phyloP scores from a whole-genome alignment of 2,329 filamentous ascomycete species.

The Ascochyta rabiei region DNA sequence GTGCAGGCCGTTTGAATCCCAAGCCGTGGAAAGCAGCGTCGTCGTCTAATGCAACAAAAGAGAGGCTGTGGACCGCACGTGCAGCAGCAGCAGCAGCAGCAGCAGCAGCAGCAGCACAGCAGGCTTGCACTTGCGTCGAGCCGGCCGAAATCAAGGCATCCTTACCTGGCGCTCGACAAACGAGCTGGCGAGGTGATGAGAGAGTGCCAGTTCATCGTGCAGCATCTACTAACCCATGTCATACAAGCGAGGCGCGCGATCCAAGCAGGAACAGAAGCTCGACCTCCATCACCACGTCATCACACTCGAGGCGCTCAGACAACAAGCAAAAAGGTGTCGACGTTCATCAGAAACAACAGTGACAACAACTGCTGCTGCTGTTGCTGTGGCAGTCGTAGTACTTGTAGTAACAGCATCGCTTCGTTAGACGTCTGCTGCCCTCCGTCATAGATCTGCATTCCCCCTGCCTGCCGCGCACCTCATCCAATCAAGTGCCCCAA shows the following conservation, averaged over 20 bases:
- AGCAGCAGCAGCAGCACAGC: not conserved
- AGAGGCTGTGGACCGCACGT: slow-evolving; percentile 11
- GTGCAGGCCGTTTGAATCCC: not conserved
- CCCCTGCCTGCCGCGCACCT: slow-evolving; percentile 4
- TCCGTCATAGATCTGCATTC: slow-evolving; percentile 9
- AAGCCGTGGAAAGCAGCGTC: slow-evolving; percentile 4
- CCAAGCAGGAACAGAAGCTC: slow-evolving; percentile 17
- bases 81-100: not conserved
- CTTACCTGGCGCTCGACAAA: not conserved
- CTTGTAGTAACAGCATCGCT: not conserved
- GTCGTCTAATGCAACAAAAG: not conserved
- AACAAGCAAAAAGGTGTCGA: too few relatives aligned
- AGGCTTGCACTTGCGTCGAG: not conserved
- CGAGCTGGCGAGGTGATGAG: slow-evolving; percentile 11
- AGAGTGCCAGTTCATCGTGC: slow-evolving; percentile 20
- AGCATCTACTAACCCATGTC: slow-evolving; percentile 16
- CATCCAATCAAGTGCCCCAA: slow-evolving; percentile 14
- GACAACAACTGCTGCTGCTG: not conserved
- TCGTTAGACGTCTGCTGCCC: slow-evolving; percentile 6
- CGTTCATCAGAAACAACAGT: not conserved
- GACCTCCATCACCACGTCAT: slow-evolving; percentile 9
- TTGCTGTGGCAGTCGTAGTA: too few relatives aligned
- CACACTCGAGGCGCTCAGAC: not conserved
- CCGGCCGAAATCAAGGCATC: slow-evolving; percentile 11
- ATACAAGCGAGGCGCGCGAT: slow-evolving; percentile 13